Base-by-base conservation (phyloP, 2,329 filamentous ascomycete species). In the Ploettnerulaceae sp. region DNA sequence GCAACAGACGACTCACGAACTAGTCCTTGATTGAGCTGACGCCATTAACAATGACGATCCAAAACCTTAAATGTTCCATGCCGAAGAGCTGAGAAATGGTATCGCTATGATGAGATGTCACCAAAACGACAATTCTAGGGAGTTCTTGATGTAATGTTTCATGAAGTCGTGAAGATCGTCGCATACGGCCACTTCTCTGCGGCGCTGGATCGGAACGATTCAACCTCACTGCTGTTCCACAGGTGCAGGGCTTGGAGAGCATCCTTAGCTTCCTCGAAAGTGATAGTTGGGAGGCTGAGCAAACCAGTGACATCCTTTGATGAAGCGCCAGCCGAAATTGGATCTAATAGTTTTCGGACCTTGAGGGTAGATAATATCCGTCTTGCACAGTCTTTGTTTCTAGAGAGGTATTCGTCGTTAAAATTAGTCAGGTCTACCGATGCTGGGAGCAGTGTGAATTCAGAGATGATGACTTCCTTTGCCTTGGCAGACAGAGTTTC, bases 401-500 rank as follows among this genome's bases (percentile, higher is more conserved):
- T 72, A 32, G 73, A 64, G 14, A 81, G 66, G 65, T 81, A 91
- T 17, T 78, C 74, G 29, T 82, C 71, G 65, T 90, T 91, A 68
- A 75, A 77, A 55, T 79, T 71, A 37, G 74, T 69, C 33, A 87
- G 71, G 40, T 83, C 74, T 15, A 72, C 67, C 22, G 76, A 75
- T 7, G 76, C 68, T 5, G 82, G 72, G 18, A 84, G 67, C 7
- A 74, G 70, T 26, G 76, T 77, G 57, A 90, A 86, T 54, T 82
- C 81, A 2, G 77, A 68, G 50, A 83, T 81, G 56, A 95, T 70
- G 36, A 88, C 78, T 55, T 89, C 79, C 39, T 77, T 72, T 15
- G 85, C 77, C 66, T 86, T 78, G 17, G 78, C 66, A 0, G 81
- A 70, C 15, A 89, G 70, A n/a, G 82, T 75, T 37, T 74, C 75